Conservation (phyloP, 305 asterid species). For the Caryopteris hybrid region DNA sequence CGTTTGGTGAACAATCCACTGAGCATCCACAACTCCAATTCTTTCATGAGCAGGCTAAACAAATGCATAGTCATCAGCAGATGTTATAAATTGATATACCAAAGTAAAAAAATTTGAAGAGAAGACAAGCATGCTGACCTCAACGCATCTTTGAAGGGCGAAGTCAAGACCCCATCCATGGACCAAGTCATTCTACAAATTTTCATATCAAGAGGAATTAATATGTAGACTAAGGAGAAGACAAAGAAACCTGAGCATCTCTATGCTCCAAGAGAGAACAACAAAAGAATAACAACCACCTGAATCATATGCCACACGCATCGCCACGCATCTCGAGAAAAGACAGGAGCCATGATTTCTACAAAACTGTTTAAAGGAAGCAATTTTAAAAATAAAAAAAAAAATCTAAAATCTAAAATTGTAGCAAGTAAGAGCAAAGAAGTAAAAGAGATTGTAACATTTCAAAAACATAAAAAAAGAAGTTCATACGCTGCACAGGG, state of each 20-base stretch:
- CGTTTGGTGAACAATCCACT: constrained; percentile 80
- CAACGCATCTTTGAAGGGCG: constrained; percentile 69
- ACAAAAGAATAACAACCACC: constrained; percentile 9
- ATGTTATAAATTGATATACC: not conserved
- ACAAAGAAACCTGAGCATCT: not conserved
- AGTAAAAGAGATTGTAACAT: not conserved
- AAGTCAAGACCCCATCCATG: constrained; percentile 98
- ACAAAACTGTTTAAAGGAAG: constrained; percentile 52
- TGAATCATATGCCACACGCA: constrained; percentile 48
- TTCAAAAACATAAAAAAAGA: not conserved
- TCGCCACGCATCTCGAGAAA: constrained; percentile 81
- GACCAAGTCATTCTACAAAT: constrained; percentile 77
- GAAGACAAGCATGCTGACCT: constrained; percentile 37
- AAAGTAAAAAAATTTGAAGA: not conserved
- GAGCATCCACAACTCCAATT: constrained; percentile 96
- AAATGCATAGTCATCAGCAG: not conserved
- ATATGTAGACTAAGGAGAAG: not conserved
- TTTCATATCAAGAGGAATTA: constrained; percentile 8
- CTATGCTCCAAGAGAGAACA: not conserved
- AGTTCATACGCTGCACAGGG: constrained; percentile 75
- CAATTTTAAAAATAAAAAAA: not conserved
- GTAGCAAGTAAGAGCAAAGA: not conserved
- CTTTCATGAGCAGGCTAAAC: constrained; percentile 76
- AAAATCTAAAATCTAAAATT: not conserved
- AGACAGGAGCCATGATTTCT: constrained; percentile 96